Evolutionary conservation across 495 filamentous ascomycete species (phyloP).

Genomic region (Chlorociboria aeruginascens): DNA sequence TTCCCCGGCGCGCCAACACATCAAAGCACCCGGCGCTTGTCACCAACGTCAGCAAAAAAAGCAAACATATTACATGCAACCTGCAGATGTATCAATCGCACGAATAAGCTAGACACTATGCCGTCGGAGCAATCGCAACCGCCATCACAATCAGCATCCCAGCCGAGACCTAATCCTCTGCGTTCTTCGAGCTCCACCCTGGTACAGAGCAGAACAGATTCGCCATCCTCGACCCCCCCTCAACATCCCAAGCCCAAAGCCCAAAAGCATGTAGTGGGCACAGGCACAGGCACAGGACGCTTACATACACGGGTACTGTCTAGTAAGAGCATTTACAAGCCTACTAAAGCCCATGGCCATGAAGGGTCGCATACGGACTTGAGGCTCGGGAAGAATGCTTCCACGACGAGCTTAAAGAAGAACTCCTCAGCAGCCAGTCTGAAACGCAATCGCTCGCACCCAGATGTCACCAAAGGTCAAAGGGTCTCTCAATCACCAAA

Average conservation of each 20-base stretch:
- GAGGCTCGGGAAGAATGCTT: conserved; percentile 24
- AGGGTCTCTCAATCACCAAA: conserved; percentile 31
- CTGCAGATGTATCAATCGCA: conserved; percentile 11
- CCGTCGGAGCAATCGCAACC: conserved; percentile 15
- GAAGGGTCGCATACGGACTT: conserved; percentile 14
- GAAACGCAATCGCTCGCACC: conserved; percentile 19
- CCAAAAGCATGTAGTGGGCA: conserved; percentile 18
- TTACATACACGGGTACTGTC: conserved; percentile 16
- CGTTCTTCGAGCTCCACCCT: conserved; percentile 12
- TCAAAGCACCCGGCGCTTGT: too few relatives aligned
- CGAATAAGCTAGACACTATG: conserved; percentile 10
- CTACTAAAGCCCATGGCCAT: conserved; percentile 11
- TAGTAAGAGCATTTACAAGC: conserved; percentile 16
- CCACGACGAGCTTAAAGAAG: conserved; percentile 30
- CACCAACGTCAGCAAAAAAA: too few relatives aligned
- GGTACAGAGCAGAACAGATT: conserved; percentile 8
- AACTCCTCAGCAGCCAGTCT: conserved; percentile 36
- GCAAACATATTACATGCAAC: not conserved
- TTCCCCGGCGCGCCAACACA: too few relatives aligned
- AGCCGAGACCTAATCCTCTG: conserved; percentile 4
- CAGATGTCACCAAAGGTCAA: conserved; percentile 26
- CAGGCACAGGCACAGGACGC: conserved; percentile 3
- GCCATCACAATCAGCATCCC: conserved; percentile 8
- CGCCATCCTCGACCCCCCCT: conserved; percentile 13
- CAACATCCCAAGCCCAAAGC: conserved; percentile 8